A percentile compares a stretch with the other conserved stretches of the same genome.
Conservation (phyloP, 805 yeast species). For the Starmerella asiatica region DNA sequence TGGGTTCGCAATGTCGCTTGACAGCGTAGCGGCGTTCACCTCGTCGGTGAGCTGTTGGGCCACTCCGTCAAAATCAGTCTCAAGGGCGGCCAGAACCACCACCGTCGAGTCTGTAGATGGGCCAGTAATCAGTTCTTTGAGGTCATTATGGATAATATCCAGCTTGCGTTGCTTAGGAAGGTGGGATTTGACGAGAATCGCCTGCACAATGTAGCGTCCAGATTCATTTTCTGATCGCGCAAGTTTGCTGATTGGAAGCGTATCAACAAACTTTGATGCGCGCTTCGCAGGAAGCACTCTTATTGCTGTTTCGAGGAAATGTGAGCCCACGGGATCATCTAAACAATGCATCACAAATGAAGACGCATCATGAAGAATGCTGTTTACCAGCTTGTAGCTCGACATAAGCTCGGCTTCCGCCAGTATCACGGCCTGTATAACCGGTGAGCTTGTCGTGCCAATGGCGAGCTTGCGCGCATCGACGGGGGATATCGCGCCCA, state of each 20-base stretch:
- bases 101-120: neutral
- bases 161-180: conserved; percentile 8
- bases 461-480: conserved; percentile 61
- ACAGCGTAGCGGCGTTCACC: conserved; percentile 13
- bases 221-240: conserved; percentile 52
- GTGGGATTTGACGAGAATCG: conserved; percentile 35
- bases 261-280: conserved; percentile 52
- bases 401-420: conserved; percentile 11
- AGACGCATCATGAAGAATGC: conserved; percentile 27
- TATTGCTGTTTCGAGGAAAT: conserved; percentile 65
- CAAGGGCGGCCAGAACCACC: conserved; percentile 6
- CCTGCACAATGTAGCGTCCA: conserved; percentile 71
- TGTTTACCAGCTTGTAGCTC: conserved; percentile 8
- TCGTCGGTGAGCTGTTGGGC: conserved; percentile 19
- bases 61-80: conserved; percentile 14
- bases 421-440: conserved; percentile 30
- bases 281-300: conserved; percentile 52
- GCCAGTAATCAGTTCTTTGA: conserved; percentile 1
- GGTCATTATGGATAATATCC: conserved; percentile 6
- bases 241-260: conserved; percentile 55
- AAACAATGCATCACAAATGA: conserved; percentile 72
- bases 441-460: conserved; percentile 77
- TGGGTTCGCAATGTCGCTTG: conserved; percentile 11
- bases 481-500: conserved; percentile 28
- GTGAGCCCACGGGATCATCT: conserved; percentile 86